These are phyloP conservation scores for Botrytis porri DNA, from an alignment of 2,329 filamentous ascomycete genomes.

Conservation along the genomic window DNA sequence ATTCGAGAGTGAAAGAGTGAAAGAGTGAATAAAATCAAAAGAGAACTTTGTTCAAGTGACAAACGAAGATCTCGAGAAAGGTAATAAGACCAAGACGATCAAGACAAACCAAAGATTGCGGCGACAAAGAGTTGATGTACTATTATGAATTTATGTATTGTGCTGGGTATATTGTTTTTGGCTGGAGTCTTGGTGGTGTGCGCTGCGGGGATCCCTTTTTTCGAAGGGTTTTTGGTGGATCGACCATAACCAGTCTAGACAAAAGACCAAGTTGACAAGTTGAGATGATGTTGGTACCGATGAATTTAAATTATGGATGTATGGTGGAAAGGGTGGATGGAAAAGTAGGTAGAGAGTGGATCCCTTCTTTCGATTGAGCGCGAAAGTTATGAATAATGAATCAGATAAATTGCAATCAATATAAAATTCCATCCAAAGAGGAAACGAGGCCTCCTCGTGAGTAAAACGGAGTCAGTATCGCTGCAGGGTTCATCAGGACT, in stretches of 20 bases:
- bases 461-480: neutral
- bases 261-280: neutral
- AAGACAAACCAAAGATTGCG: neutral
- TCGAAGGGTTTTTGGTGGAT: neutral
- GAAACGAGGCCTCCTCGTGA: neutral
- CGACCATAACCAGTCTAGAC: neutral
- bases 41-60: neutral
- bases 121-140: neutral
- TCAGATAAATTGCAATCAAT: slow-evolving; percentile 1
- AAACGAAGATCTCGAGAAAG: neutral
- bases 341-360: neutral
- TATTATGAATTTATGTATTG: neutral
- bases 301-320: neutral
- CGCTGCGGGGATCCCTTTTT: slow-evolving; percentile 2
- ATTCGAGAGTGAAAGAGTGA: neutral
- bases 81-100: neutral
- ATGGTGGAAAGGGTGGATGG: slow-evolving; percentile 1
- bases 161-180: slow-evolving; percentile 10
- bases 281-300: neutral
- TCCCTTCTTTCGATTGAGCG: neutral
- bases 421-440: neutral
- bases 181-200: neutral
- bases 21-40: slow-evolving; percentile 2
- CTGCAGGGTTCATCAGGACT: neutral
- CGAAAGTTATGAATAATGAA: slow-evolving; percentile 2